Evolutionary conservation across 1,139 yeast genomes (phyloP).

Genomic region (Nakaseomyces delphensis): DNA sequence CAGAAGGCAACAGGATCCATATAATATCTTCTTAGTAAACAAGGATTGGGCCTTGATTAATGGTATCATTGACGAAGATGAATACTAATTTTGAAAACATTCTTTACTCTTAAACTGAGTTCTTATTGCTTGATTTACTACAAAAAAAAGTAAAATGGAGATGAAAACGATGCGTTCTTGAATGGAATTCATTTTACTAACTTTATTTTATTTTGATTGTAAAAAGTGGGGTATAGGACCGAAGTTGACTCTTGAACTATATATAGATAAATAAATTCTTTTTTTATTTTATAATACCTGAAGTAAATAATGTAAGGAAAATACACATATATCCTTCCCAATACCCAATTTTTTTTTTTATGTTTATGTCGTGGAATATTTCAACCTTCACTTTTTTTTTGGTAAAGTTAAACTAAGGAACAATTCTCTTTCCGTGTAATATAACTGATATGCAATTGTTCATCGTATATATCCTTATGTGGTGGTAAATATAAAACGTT

Average conservation of each 20-base stretch:
- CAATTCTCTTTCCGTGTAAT: neutral
- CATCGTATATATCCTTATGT: neutral
- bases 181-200: neutral
- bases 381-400: no score
- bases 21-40: constrained; percentile 71
- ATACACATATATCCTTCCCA: neutral
- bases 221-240: neutral
- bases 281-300: neutral
- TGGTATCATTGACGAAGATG: constrained; percentile 44
- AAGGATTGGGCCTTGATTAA: constrained; percentile 72
- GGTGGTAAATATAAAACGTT: neutral
- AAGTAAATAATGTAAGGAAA: neutral
- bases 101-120: neutral
- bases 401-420: no score
- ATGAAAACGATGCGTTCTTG: neutral
- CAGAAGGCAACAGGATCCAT: constrained; percentile 65
- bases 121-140: neutral
- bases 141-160: neutral
- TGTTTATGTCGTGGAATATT: neutral
- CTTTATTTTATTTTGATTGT: neutral
- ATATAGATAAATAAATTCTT: neutral
- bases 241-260: neutral
- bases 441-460: neutral
- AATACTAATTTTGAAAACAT: constrained; percentile 5
- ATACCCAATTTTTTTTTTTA: neutral